phyloP scores from a whole-genome alignment of 768 basidiomycete species.

The Boletus barrowsii region DNA sequence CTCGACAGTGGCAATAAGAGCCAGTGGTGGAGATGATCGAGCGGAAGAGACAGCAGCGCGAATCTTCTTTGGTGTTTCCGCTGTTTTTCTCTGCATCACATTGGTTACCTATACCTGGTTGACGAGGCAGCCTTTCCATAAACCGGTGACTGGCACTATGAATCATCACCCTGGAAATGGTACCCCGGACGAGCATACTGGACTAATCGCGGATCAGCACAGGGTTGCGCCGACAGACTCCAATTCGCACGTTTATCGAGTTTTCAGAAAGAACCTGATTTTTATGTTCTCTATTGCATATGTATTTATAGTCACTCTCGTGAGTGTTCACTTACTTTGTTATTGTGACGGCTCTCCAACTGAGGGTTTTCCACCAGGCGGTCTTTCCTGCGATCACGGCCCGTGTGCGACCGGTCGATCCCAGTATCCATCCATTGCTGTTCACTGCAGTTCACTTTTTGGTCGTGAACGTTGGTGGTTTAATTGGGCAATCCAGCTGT shows the following conservation, averaged over 20 bases:
- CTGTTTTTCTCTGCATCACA: not conserved
- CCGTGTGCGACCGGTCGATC: not conserved
- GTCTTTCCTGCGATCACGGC: not conserved
- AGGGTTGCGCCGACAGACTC: not conserved
- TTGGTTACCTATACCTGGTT: not conserved
- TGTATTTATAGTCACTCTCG: not conserved
- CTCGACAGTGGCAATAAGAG: not conserved
- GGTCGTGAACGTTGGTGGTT: slow-evolving; percentile 68
- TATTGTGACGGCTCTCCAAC: not conserved
- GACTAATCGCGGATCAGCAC: not conserved
- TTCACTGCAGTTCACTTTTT: slow-evolving; percentile 61
- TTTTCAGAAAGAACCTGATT: not conserved
- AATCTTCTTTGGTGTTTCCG: not conserved
- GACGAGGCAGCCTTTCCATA: not conserved
- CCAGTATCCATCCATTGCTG: not conserved
- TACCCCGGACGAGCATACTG: not conserved
- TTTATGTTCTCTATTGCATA: slow-evolving; percentile 1
- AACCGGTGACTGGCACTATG: too few relatives aligned
- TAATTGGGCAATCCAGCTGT: slow-evolving; percentile 63
- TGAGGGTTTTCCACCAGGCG: not conserved
- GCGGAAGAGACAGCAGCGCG: not conserved
- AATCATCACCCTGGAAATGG: not conserved
- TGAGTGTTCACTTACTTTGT: not conserved
- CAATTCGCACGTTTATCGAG: not conserved
- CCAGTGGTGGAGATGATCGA: not conserved